Conservation (phyloP, 345 rosid species). For the Nephelium lappaceum region DNA sequence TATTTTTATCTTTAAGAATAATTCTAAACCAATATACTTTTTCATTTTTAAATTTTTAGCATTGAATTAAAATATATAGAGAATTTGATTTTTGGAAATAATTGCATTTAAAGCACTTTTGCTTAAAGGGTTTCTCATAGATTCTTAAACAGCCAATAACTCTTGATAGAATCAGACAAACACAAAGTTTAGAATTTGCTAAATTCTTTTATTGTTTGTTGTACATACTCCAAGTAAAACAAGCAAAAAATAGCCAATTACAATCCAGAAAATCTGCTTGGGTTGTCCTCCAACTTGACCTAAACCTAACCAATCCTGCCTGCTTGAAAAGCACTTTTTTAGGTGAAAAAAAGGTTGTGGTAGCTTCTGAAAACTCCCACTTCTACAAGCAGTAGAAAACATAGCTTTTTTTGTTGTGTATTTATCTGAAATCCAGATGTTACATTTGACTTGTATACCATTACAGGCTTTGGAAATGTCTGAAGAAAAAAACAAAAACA, state of each 20-base stretch:
- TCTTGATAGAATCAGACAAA: neutral
- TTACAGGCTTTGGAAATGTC: constrained; percentile 6
- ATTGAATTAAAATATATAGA: too few relatives aligned
- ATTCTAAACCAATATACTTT: too few relatives aligned
- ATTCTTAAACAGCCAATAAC: neutral
- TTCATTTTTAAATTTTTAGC: too few relatives aligned
- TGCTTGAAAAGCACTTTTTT: neutral
- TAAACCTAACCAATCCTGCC: constrained; percentile 12
- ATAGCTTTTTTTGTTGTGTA: neutral
- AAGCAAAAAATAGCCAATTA: neutral
- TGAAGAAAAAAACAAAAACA: neutral
- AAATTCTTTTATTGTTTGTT: neutral
- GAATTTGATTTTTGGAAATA: too few relatives aligned
- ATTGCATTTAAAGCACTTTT: too few relatives aligned
- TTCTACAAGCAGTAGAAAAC: neutral
- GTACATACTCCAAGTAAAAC: neutral
- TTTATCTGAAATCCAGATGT: neutral
- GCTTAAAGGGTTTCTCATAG: too few relatives aligned
- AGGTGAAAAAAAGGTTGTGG: neutral
- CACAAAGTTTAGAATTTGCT: neutral
- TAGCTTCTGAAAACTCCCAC: neutral
- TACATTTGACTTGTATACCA: neutral
- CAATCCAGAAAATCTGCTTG: constrained; percentile 8
- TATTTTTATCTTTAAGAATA: too few relatives aligned
- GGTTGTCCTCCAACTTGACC: constrained; percentile 22